Base-by-base conservation (phyloP, 768 basidiomycete species). In the Cyclocybe aegerita region DNA sequence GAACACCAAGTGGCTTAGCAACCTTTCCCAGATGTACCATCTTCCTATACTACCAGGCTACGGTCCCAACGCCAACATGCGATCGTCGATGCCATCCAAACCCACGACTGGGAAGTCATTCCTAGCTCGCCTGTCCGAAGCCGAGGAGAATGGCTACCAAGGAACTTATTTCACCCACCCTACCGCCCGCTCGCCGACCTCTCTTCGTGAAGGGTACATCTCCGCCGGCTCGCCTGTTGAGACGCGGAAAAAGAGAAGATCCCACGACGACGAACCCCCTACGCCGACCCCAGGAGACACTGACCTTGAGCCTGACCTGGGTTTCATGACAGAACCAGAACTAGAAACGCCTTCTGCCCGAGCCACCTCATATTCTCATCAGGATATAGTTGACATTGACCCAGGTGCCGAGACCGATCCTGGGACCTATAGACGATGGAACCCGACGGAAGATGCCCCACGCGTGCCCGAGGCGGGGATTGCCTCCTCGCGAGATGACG, bases 11-110 rank as follows among this genome's bases (percentile, higher is more conserved):
- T 11, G 51, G 31, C 43, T 46, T 50, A 40, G 41, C 4, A 32
- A 40, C 43, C 39, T 49, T 14, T 11, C 36, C 11, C 36, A 94
- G 93, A 86, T 95, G 74, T 96, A 98, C 62, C 89, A 92, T 64
- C 77, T 96, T 0, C 95, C 95, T 1, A 75, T 98, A 3, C 77
- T 97, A 11, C 92, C 95, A 7, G 95, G 95, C 0, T 98, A 98
- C 60, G 88, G 88, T 0, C 88, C 89, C 1, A 81, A 85, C 37
- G 83, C 87, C 2, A 92, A 88, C 52, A 73, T 97, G 23, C 87
- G 95, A n/a, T 93, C 91, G 0, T 92, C 91, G 0, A 83, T 77
- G 3, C 80, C 85, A 9, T 77, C 74, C 37, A 64, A 72, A 4
- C 69, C 73, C 3, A 73, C 59, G 36, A 62, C 76, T 7, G 77